Base-by-base conservation (phyloP, 495 filamentous ascomycete genomes). In the Trichoderma parareesei region DNA sequence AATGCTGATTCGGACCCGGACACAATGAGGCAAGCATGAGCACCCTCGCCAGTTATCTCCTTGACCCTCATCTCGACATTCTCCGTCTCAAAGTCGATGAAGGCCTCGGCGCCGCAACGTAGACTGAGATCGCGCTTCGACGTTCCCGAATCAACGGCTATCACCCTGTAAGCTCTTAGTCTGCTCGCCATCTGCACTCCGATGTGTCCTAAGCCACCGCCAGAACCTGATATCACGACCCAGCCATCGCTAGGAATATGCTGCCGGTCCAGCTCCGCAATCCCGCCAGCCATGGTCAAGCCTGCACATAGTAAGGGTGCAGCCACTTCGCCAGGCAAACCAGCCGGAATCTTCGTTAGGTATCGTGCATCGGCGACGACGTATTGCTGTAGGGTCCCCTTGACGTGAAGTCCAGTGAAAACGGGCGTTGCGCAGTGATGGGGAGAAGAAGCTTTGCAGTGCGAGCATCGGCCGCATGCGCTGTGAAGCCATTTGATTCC, bases 361-460 rank as follows among this genome's bases (percentile, higher is more conserved):
- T 88, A 85, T 71, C 82, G 81, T 6, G 84, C 84, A 6, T 84
- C 85, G 0, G 79, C 82, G 2, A 87, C 66, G 33, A 80, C 79
- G 70, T 88, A 90, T 70, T 88, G 87, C 71, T 88, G 86, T 71
- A 90, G 88, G 35, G 85, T 90, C 61, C 87, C 86, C 1, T 85
- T 85, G 49, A 77, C 63, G 33, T 64, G 63, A 43, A 48, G 46
- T 3, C 63, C 63, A 9, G 63, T 64, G 35, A 55, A 55, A 37
- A 57, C 44, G 13, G 48, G 63, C 46, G 40, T 55, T 5, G 35
- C 18, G 33, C 63, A 64, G 63, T 64, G 48, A 33, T 64, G 57
- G 8, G 44, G 10, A 38, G 40, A 64, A 8, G 46, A 46, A 7
- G 27, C n/a, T 40, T 35, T 16, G 63, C 63, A 64, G n/a, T 41